Conservation (phyloP, 345 rosid genomes). For the Euphorbia tirucalli region DNA sequence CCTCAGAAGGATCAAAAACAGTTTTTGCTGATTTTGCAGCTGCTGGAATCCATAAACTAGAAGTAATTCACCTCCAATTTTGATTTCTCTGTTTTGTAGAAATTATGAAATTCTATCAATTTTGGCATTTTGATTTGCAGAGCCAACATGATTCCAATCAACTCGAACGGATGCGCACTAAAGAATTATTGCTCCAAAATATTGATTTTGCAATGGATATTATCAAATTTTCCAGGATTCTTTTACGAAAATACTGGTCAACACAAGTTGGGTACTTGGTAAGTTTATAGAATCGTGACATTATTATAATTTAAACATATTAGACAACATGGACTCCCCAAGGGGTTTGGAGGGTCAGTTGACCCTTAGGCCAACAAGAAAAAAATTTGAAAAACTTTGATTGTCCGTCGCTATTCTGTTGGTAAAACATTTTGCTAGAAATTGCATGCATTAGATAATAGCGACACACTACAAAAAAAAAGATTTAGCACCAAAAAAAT, state of each 20-base stretch:
- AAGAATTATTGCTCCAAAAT: slow-evolving; percentile 51
- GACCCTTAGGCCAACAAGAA: too few species aligned
- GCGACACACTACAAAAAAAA: too few species aligned
- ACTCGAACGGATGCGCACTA: slow-evolving; percentile 48
- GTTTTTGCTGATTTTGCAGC: slow-evolving; percentile 83
- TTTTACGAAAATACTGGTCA: slow-evolving; percentile 71
- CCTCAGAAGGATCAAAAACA: slow-evolving; percentile 83
- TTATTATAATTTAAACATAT: too few species aligned
- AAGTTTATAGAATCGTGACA: too few species aligned
- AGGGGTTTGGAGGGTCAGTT: too few species aligned
- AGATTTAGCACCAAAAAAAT: too few species aligned
- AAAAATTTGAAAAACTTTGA: too few species aligned
- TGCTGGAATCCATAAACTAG: slow-evolving; percentile 56
- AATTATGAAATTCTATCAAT: neutral
- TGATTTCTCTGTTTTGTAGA: neutral
- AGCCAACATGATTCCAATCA: slow-evolving; percentile 32
- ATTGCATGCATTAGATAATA: too few species aligned
- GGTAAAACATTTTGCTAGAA: too few species aligned
- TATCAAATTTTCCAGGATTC: slow-evolving; percentile 86
- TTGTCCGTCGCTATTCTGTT: too few species aligned
- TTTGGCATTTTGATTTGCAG: slow-evolving; percentile 28
- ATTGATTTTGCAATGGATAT: slow-evolving; percentile 65
- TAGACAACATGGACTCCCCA: too few species aligned
- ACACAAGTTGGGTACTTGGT: slow-evolving; percentile 63
- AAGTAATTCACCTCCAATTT: neutral